Evolutionary conservation across 257 asterid species (phyloP).

Genomic region (Solanum raphanifolium): DNA sequence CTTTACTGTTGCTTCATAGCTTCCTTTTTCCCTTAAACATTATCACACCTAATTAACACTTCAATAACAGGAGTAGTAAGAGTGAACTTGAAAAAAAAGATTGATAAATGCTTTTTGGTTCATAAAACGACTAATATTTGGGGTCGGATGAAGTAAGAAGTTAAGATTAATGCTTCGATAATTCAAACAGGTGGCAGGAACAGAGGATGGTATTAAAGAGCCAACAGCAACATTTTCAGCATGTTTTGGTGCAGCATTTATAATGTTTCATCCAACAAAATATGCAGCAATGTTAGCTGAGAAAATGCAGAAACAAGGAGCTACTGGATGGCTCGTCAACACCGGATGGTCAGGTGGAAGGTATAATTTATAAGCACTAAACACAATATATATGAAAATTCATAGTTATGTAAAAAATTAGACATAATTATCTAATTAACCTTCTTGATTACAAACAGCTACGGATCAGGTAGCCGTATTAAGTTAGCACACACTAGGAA

Average conservation of each 20-base stretch:
- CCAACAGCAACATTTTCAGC: conserved; percentile 93
- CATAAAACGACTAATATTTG: not conserved
- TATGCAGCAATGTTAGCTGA: conserved; percentile 92
- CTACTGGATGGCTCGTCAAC: conserved; percentile 89
- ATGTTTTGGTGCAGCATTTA: conserved; percentile 94
- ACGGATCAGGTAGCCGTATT: conserved; percentile 73
- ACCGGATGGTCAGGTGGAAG: conserved; percentile 98
- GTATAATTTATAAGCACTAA: conserved; percentile 10
- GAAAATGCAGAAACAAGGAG: conserved; percentile 76
- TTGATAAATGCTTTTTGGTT: not conserved
- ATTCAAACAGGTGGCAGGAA: conserved; percentile 75
- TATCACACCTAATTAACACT: not conserved
- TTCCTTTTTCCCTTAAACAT: not conserved
- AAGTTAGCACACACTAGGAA: conserved; percentile 81
- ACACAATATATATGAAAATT: not conserved
- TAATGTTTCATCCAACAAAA: conserved; percentile 85
- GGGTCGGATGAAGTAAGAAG: not conserved
- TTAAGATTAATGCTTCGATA: not conserved
- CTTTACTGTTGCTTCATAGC: not conserved
- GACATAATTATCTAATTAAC: not conserved
- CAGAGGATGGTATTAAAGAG: conserved; percentile 90
- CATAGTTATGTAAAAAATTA: not conserved
- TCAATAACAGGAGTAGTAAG: not conserved
- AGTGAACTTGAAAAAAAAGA: not conserved
- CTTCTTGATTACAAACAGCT: conserved; percentile 26